phyloP scores from a whole-genome alignment of 1,284 basidiomycete genomes.

The Prillingera fragicola region DNA sequence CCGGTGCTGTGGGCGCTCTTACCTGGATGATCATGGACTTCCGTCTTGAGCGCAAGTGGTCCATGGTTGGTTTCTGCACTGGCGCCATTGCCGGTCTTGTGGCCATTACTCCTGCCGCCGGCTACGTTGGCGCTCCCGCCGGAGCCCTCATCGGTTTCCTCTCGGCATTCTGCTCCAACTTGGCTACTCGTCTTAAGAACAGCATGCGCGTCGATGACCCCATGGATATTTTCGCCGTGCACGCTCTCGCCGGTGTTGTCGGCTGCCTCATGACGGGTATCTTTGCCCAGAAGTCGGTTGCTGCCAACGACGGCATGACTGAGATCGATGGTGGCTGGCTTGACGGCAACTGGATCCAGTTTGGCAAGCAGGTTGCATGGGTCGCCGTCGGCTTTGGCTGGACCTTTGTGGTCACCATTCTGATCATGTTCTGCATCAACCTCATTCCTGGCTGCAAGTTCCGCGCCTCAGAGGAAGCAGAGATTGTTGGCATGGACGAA shows the following conservation, averaged over 20 bases:
- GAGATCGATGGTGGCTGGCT: conserved; percentile 65
- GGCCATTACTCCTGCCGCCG: conserved; percentile 64
- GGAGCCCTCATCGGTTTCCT: conserved; percentile 68
- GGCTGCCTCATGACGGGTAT: conserved; percentile 60
- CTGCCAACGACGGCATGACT: conserved; percentile 59
- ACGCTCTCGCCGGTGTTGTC: conserved; percentile 82
- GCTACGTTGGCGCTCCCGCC: conserved; percentile 50
- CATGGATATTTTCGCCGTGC: conserved; percentile 77
- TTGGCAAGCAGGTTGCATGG: conserved; percentile 80
- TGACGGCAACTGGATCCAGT: conserved; percentile 63
- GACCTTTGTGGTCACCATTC: conserved; percentile 53
- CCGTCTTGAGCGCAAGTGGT: conserved; percentile 67
- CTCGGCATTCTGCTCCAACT: conserved; percentile 72
- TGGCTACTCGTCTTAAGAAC: conserved; percentile 71
- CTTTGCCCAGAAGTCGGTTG: conserved; percentile 74
- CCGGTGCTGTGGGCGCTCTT: conserved; percentile 56
- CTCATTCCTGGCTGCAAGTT: conserved; percentile 70
- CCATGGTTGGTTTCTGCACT: conserved; percentile 82
- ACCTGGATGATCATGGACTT: conserved; percentile 88
- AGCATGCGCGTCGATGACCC: conserved; percentile 47
- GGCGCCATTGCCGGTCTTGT: conserved; percentile 65
- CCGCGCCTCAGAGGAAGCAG: conserved; percentile 66
- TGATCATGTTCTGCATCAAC: conserved; percentile 58
- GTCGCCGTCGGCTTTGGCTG: conserved; percentile 61
- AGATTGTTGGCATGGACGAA: conserved; percentile 77